These are phyloP conservation scores for Neurospora intermedia DNA, from an alignment of 495 filamentous ascomycete genomes.

Conservation along the genomic window DNA sequence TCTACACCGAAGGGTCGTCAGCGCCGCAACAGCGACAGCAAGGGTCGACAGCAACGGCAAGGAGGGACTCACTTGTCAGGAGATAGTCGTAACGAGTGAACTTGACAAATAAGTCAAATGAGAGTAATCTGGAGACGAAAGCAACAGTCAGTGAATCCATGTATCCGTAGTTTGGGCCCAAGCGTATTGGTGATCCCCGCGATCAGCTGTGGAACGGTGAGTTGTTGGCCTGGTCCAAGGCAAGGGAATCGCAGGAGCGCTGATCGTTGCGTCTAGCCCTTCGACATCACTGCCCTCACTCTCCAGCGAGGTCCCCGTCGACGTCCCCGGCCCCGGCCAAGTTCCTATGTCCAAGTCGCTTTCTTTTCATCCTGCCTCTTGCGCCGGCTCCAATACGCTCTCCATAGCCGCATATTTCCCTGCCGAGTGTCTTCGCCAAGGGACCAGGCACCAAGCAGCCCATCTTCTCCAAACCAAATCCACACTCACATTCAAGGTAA, in stretches of 20 bases:
- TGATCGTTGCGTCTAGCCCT: not conserved
- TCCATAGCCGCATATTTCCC: not conserved
- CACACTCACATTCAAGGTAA: constrained; percentile 16
- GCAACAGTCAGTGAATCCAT: constrained; percentile 16
- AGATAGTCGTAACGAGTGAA: constrained; percentile 47
- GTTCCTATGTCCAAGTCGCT: not conserved
- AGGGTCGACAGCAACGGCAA: constrained; percentile 8
- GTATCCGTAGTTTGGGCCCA: not conserved
- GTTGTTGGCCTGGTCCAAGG: not conserved
- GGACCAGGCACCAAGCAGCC: not conserved
- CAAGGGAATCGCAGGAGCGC: not conserved
- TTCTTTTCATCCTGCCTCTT: not conserved
- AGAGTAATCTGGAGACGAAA: constrained; percentile 36
- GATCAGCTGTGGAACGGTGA: constrained; percentile 12
- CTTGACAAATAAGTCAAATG: constrained; percentile 51
- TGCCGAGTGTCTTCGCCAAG: not conserved
- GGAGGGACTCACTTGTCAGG: constrained; percentile 39
- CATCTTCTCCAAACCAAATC: not conserved
- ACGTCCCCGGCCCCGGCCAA: not conserved
- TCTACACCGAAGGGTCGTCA: constrained; percentile 18
- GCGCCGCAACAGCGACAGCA: constrained; percentile 5
- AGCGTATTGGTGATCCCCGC: constrained; percentile 27
- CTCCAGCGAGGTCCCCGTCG: not conserved
- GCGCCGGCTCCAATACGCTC: not conserved
- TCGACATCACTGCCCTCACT: not conserved